phyloP scores from a whole-genome alignment of 2,329 filamentous ascomycete genomes.

The Botrytis cinerea region DNA sequence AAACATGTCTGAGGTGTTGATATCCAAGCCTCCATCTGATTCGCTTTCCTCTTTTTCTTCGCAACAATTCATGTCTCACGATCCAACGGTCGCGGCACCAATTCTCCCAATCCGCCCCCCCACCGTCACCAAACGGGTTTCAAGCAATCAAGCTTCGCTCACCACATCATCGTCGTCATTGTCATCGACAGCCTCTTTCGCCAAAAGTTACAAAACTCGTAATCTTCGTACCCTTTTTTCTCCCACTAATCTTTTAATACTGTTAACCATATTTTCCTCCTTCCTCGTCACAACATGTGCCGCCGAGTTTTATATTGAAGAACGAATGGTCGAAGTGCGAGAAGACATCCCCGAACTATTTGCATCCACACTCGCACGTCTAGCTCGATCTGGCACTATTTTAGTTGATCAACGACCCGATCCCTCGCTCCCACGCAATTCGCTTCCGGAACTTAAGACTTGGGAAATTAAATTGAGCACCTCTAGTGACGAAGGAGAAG shows the following conservation, averaged over 20 bases:
- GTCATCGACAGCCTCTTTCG: neutral
- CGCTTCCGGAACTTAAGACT: conserved; percentile 4
- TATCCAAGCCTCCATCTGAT: neutral
- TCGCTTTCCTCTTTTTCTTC: neutral
- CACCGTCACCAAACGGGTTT: neutral
- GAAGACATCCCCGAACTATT: conserved; percentile 28
- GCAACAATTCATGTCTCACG: conserved; percentile 17
- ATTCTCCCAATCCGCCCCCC: neutral
- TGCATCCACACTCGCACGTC: conserved; percentile 35
- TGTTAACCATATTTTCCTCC: conserved; percentile 32
- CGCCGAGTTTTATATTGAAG: conserved; percentile 31
- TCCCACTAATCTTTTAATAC: conserved; percentile 32
- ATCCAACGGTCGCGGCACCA: conserved; percentile 3
- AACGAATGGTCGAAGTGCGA: conserved; percentile 36
- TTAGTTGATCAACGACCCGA: conserved; percentile 38
- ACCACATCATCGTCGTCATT: neutral
- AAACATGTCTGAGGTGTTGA: neutral
- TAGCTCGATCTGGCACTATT: conserved; percentile 39
- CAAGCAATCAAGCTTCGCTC: neutral
- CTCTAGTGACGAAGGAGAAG: neutral
- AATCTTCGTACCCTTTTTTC: conserved; percentile 24
- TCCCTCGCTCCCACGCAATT: conserved; percentile 26
- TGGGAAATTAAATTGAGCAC: neutral
- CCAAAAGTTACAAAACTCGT: neutral
- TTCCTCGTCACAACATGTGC: conserved; percentile 35